Base-by-base conservation (phyloP, 345 rosid genomes). In the Citrus cavaleriei region DNA sequence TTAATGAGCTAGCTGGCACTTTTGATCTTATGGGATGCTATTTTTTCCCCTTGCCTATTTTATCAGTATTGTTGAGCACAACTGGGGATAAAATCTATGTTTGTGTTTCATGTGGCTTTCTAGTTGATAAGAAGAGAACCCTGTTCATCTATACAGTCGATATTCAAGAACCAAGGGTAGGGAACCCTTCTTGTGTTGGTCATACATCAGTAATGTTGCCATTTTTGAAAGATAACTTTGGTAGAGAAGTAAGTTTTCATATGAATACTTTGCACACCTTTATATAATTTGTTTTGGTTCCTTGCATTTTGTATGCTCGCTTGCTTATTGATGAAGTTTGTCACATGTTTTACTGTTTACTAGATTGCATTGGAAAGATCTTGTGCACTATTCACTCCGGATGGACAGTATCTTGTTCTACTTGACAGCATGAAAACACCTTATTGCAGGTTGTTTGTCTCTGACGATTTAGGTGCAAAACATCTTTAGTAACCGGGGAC, bases 181-280 rank as follows among this genome's bases (percentile, higher is more conserved):
- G 97, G 79, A 76, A 85, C 79, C 99, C 99, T 77, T 89, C 86
- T 54, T 85, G 87, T 80, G 78, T 92, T 81, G 98, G 98, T 79
- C 83, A 90, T 80, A 88, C 97, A 32, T 74, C 85, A 61, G 81
- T 84, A 64, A 78, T 64, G 35, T 79, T 90, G 63, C 94, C 97
- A 58, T 78, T 72, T 85, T 68, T 82, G 68, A 82, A 83, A 73
- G 86, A 85, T 79, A 79, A 76, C 49, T 82, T 70, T 79, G 81
- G 86, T 70, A 79, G 86, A 85, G 87, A 81, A 70, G 91, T 88
- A 86, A 84, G 82, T 78, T 58, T 40, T 25, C 38, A 27, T 64
- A 64, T 68, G 25, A 59, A 55, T 60, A 14, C 60, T 74, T 76
- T 61, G 22, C 75, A 9, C 25, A 42, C 34, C 68, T 78, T 75